A percentile compares a stretch with the other conserved stretches of the same genome.
phyloP scores from a whole-genome alignment of 2,329 filamentous ascomycete genomes.

The Venturia carpophila region DNA sequence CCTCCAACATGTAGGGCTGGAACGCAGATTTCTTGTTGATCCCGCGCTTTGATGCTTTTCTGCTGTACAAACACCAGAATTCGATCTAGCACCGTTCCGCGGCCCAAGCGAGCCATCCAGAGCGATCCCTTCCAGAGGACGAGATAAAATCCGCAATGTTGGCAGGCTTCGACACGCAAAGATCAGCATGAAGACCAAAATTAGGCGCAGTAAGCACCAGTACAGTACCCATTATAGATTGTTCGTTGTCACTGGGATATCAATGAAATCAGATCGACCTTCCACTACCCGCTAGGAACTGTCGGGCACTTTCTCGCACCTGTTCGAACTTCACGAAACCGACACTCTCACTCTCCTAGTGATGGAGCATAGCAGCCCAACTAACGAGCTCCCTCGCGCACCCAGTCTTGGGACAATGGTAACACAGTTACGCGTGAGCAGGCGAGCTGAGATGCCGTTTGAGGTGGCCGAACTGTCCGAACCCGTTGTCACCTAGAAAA shows the following conservation, averaged over 20 bases:
- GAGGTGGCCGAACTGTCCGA: constrained; percentile 31
- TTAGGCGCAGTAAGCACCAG: background rate
- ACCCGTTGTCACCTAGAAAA: constrained; percentile 46
- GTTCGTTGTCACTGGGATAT: background rate
- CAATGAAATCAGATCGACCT: background rate
- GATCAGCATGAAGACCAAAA: background rate
- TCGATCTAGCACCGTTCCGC: background rate
- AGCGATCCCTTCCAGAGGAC: background rate
- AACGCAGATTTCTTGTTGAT: background rate
- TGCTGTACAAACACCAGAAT: too few relatives aligned
- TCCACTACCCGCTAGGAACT: constrained; percentile 5
- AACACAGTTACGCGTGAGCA: constrained; percentile 41
- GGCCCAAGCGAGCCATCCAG: background rate
- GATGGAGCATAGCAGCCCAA: constrained; percentile 37
- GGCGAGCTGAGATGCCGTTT: constrained; percentile 50
- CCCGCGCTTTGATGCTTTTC: too few relatives aligned
- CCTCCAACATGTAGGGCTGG: background rate
- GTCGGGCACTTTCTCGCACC: constrained; percentile 27
- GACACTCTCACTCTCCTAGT: constrained; percentile 41
- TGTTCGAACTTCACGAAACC: constrained; percentile 34
- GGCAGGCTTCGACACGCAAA: background rate
- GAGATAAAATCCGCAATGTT: too few relatives aligned
- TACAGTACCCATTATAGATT: background rate
- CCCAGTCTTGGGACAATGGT: constrained; percentile 37
- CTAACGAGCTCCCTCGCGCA: constrained; percentile 34